Evolutionary conservation across 73 alveolate genomes (phyloP), one percentile per base, ranked within the genome.

Genomic region (Paramecium sonneborni): DNA sequence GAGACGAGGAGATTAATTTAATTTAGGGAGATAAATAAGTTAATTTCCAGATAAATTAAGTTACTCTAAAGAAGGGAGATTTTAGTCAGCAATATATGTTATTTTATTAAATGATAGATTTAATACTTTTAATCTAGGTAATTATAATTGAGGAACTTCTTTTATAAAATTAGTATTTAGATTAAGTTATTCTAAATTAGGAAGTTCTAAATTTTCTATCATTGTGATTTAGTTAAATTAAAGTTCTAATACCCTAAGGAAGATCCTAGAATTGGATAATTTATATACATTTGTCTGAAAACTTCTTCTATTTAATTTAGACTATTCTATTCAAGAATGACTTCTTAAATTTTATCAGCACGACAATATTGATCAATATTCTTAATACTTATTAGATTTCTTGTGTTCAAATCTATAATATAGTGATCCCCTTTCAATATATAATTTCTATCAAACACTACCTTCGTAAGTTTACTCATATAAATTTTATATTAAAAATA

Each of bases 161-260:
- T 48, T 24, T 18, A 86, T 56, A 18, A 56, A 62, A 23, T 86
- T 86, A 56, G 88, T 56, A 39, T 67, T 62, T 9, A 86, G 41
- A 86, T 86, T 62, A n/a, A 86, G 41, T 21, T 57, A 62, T 38
- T 86, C 93, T 38, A 86, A 68, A 68, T 58, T 39, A 20, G 93
- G 93, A 38, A 86, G 70, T 21, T 86, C 43, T 68, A 86, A 35
- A 21, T 86, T 76, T 67, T 86, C 88, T 35, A 86, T 38, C 18
- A 41, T 57, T 30, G 62, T 21, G 12, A 86, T 86, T n/a, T 58
- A 38, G 37, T 86, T 86, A 28, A 86, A 35, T 74, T 34, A 37
- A 12, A 74, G 34, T 9, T 74, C 87, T 10, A 74, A 39, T 34
- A 74, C n/a, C 67, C 32, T 34, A 21, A 74, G 44, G 0, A 18